Percentiles rank a stretch among this genome's conserved stretches.
Evolutionary conservation across 352 stramenopile genomes (phyloP).

Genomic region (Pythium myriotylum): DNA sequence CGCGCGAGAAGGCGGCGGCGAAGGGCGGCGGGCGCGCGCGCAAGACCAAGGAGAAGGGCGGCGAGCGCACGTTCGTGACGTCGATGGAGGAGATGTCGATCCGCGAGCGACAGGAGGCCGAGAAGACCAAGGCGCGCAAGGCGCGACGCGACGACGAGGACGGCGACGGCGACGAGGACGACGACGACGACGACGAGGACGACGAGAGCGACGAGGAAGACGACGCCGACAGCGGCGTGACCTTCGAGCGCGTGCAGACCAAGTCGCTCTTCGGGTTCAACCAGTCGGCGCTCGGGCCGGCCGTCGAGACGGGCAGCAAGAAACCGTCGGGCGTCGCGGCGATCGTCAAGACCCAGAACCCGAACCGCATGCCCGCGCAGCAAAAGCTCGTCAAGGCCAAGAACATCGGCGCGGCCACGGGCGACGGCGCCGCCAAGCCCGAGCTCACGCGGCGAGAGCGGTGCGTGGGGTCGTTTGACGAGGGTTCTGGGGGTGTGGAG

Average conservation of each 20-base stretch:
- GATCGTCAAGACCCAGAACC: slow-evolving; percentile 84
- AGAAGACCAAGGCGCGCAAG: slow-evolving; percentile 72
- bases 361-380: slow-evolving; percentile 64
- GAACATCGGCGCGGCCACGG: slow-evolving; percentile 60
- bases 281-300: slow-evolving; percentile 54
- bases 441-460: slow-evolving; percentile 84
- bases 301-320: slow-evolving; percentile 60
- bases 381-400: slow-evolving; percentile 90
- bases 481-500: background rate
- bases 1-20: slow-evolving; percentile 47
- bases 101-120: slow-evolving; percentile 72
- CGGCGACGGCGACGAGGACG: slow-evolving; percentile 40
- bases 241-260: slow-evolving; percentile 78
- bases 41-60: slow-evolving; percentile 75
- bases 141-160: slow-evolving; percentile 56
- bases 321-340: slow-evolving; percentile 74
- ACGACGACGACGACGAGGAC: slow-evolving; percentile 59
- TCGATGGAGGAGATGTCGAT: slow-evolving; percentile 83
- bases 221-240: slow-evolving; percentile 50
- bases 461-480: slow-evolving; percentile 20
- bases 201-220: slow-evolving; percentile 28
- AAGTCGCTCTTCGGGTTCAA: slow-evolving; percentile 77
- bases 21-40: slow-evolving; percentile 40
- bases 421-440: slow-evolving; percentile 53
- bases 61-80: slow-evolving; percentile 76